These are phyloP conservation scores for Suillus paluster DNA, from an alignment of 768 basidiomycete species.

Conservation along the genomic window DNA sequence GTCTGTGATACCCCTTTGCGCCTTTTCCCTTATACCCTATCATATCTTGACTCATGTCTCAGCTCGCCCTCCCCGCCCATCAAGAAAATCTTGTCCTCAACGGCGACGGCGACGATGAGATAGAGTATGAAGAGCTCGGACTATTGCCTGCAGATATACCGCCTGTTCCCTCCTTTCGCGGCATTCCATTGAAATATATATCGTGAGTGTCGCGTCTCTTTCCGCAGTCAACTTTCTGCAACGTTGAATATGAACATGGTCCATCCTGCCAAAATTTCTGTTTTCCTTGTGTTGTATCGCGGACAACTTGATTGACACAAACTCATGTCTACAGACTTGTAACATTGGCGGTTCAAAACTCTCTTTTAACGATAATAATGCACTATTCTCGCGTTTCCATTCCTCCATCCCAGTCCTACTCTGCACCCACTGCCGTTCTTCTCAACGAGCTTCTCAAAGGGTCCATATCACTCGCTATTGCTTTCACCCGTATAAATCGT, in stretches of 20 bases:
- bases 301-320: constrained; percentile 5
- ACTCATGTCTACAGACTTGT: constrained; percentile 55
- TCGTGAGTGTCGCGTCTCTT: constrained; percentile 54
- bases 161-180: constrained; percentile 60
- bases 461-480: constrained; percentile 82
- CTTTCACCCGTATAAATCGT: constrained; percentile 65
- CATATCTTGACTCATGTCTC: constrained; percentile 27
- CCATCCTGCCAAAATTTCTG: neutral
- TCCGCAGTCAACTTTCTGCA: constrained; percentile 10
- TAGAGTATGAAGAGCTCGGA: constrained; percentile 51
- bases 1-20: constrained; percentile 4
- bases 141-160: constrained; percentile 36
- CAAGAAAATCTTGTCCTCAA: constrained; percentile 34
- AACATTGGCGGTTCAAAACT: constrained; percentile 93
- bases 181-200: constrained; percentile 79
- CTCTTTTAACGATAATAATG: constrained; percentile 90
- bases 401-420: constrained; percentile 77
- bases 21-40: constrained; percentile 27
- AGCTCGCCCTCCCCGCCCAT: constrained; percentile 15
- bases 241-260: neutral
- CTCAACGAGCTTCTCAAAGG: constrained; percentile 95
- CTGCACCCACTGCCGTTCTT: constrained; percentile 92
- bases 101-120: constrained; percentile 39
- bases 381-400: constrained; percentile 91
- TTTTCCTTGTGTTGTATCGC: neutral